These are phyloP conservation scores for Exsudoporus frostii DNA, from an alignment of 768 basidiomycete genomes.

Conservation along the genomic window DNA sequence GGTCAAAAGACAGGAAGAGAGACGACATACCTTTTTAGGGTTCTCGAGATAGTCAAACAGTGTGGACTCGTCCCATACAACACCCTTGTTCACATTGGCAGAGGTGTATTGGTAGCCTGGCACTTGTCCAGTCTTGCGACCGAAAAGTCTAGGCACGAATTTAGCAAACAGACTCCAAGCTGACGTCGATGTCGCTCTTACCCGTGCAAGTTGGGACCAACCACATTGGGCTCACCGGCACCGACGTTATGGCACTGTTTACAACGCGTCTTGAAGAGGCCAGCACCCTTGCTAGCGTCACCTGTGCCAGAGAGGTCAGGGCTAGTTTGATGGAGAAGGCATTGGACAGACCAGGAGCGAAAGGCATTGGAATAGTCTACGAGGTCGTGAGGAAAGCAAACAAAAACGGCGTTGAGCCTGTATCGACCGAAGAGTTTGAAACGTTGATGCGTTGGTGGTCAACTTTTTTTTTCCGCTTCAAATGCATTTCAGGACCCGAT, in stretches of 20 bases:
- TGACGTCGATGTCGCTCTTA: conserved; percentile 35
- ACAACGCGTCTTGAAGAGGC: conserved; percentile 95
- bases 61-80: conserved; percentile 83
- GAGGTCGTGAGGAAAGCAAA: conserved; percentile 1
- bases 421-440: background rate
- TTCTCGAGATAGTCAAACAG: conserved; percentile 95
- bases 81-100: conserved; percentile 93
- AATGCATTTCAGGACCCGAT: conserved; percentile 23
- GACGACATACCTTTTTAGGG: conserved; percentile 81
- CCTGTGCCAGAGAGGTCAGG: conserved; percentile 40
- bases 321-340: background rate
- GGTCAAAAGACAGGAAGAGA: background rate
- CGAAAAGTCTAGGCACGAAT: conserved; percentile 57
- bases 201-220: conserved; percentile 96
- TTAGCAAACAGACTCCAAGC: background rate
- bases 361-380: conserved; percentile 37
- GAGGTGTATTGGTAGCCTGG: conserved; percentile 89
- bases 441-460: conserved; percentile 1
- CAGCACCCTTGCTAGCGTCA: conserved; percentile 87
- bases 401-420: conserved; percentile 5
- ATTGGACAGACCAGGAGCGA: conserved; percentile 36
- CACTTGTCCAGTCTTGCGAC: conserved; percentile 82
- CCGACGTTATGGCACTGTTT: conserved; percentile 91
- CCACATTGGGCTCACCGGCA: conserved; percentile 76
- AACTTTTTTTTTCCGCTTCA: conserved; percentile 10